phyloP scores from a whole-genome alignment of 1,284 basidiomycete species.

The Sanghuangporus sanghuang region DNA sequence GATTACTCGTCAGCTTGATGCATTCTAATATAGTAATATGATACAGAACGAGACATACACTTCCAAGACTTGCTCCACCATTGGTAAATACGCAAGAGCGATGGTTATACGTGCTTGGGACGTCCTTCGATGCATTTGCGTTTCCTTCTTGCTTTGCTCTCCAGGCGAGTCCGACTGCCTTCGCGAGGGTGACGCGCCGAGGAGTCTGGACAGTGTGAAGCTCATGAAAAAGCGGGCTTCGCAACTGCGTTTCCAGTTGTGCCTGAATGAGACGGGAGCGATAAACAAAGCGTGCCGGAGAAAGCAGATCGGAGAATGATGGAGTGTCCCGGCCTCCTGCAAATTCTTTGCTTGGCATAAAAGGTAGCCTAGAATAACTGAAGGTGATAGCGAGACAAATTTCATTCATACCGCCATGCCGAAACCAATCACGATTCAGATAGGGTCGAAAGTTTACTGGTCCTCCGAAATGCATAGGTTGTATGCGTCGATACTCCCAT shows the following conservation, averaged over 20 bases:
- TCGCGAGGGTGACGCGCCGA: constrained; percentile 25
- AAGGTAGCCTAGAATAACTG: constrained; percentile 41
- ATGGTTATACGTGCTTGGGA: constrained; percentile 18
- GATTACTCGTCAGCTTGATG: background rate
- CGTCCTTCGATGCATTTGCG: constrained; percentile 21
- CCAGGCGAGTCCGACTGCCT: constrained; percentile 22
- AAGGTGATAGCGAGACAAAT: constrained; percentile 40
- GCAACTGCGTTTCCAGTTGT: constrained; percentile 30
- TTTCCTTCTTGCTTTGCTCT: constrained; percentile 23
- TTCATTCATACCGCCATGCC: constrained; percentile 39
- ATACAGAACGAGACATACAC: constrained; percentile 29
- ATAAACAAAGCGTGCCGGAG: constrained; percentile 40
- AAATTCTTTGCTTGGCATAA: constrained; percentile 35
- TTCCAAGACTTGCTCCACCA: constrained; percentile 43
- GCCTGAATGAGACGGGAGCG: constrained; percentile 35
- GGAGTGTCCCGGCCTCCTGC: constrained; percentile 24
- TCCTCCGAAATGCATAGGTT: constrained; percentile 46
- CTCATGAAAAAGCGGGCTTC: constrained; percentile 46
- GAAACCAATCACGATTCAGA: constrained; percentile 44
- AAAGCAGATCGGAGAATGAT: constrained; percentile 36
- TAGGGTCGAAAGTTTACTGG: constrained; percentile 50
- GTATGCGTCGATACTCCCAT: constrained; percentile 45
- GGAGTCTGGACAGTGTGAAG: constrained; percentile 29
- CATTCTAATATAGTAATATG: background rate
- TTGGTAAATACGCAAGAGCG: constrained; percentile 30